Base-by-base conservation (phyloP, 106 monocot species). In the Hemerocallis citrina region DNA sequence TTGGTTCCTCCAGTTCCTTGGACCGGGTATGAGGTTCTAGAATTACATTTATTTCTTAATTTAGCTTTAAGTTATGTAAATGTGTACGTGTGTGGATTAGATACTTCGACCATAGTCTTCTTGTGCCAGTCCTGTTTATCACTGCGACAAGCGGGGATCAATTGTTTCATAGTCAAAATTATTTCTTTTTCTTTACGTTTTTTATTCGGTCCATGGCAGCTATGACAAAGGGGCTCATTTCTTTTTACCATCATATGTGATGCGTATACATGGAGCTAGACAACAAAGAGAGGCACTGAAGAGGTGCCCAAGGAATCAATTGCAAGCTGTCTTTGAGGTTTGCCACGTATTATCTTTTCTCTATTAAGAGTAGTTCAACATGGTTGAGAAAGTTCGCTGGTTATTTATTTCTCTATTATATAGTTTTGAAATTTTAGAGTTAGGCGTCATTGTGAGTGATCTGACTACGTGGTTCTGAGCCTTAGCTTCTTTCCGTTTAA, bases 201-300 rank as follows among this genome's bases (percentile, higher is more conserved):
- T 13, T 36, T 30, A 43, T 58, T 29, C 20, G 51, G 46, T 43
- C 47, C 46, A 54, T 81, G 67, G 28, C 64, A 98, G 96, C 55
- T 92, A 88, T 68, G 87, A 91, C 63, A 91, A 85, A 79, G 96
- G 96, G 7, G 96, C 75, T 39, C 84, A 98, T 67, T 59, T 98
- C 27, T 88, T 77, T 77, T 72, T 98, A 54, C 96, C 96, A 64
- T 92, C 91, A 38, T 79, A 79, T 44, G 62, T 98, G 22, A 98
- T 98, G 96, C 81, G 96, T 24, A 88, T 46, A 43, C 96, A 88
- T 75, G 96, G 96, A 43, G 72, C 91, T 72, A 81, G 70, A 54
- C 92, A 88, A 44, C 91, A 92, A 62, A 78, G 85, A 15, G 82
- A 85, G 48, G 84, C 96, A 41, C 61, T 98, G 33, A 98, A 79